Evolutionary conservation across 2,329 filamentous ascomycete genomes (phyloP), one percentile per base, ranked within the genome.

Genomic region (Clonostachys rhizophaga): DNA sequence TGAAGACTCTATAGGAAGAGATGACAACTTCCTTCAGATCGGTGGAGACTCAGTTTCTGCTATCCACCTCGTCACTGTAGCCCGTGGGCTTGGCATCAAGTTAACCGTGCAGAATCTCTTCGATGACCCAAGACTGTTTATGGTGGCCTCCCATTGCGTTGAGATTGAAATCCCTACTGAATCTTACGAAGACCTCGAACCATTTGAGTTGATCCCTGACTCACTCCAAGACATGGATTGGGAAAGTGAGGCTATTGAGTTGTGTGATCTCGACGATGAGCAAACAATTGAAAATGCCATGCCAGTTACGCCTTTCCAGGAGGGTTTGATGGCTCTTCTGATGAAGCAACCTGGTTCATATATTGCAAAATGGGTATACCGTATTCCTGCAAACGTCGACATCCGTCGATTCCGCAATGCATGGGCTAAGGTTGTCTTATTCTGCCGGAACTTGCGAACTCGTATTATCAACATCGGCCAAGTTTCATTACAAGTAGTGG

Each of bases 301-400:
- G 41, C 69, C 69, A 7, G 70, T 66, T 53, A 67, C 67, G 5
- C 58, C 63, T 3, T 55, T 72, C 1, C 70, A 74, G 45, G 66
- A 67, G 46, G 68, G 66, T 3, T 55, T 74, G 2, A 54, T 74
- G 20, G 62, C 67, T 0, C 50, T 70, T 1, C 58, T 67, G 1
- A 55, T 52, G n/a, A 61, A 60, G 36, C 55, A 63, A 13, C 44
- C 55, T 0, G 67, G 66, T 4, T 62, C 64, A 2, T 74, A 74
- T 39, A 57, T 70, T 12, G 59, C 61, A 5, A 58, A 62, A 35
- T 51, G 58, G 17, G 58, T 55, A 3, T 49, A 62, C 14, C 49
- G 52, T 13, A 50, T 65, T 3, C 34, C 50, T 1, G 34, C 36
- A 9, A 18, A 55, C 12, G 40, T 57, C 4, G 50, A 61, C 4